Base-by-base conservation (phyloP, 208 protist genomes). In the Entamoeba moshkovskii region DNA sequence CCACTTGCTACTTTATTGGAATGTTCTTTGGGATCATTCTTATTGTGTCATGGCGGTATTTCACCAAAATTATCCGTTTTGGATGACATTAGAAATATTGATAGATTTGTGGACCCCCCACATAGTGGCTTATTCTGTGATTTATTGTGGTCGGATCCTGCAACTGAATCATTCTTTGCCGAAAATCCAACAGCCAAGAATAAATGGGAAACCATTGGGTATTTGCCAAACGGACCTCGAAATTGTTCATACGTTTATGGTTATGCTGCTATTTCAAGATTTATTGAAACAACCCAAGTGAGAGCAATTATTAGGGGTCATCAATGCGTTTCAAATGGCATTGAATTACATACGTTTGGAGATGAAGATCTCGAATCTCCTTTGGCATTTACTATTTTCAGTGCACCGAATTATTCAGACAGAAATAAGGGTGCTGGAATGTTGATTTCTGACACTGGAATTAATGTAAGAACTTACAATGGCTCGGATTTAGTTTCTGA, bases 81-180 rank as follows among this genome's bases (percentile, higher is more conserved):
- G 3, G 52, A 93, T 93, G 49, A 95, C 5, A 95, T 95, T 11
- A n/a, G 44, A 1, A 38, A 93, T 15, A 96, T 96, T 73, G 94
- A 96, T 92, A 8, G 95, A 66, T 95, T 96, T n/a, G 48, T 47
- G 15, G 95, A 96, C 45, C 94, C 93, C 11, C 95, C 94, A 8
- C 93, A 96, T 22, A 59, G 95, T 91, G 95, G 95, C 25, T 45
- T 94, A 45, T 95, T 96, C 94, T 95, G 85, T 92, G 95, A 96
- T 85, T 66, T 96, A 5, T 94, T 96, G 3, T 96, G 95, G 95
- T 92, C 25, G 25, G 95, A 96, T 93, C 95, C 95, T 18, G n/a
- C 44, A 22, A n/a, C 0, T 46, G 59, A 42, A 13, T 42, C 16
- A 66, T 66, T 42, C 59, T 85, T 85, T 44, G 59, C 18, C 8